Percentiles rank a stretch among this genome's conserved stretches.
Evolutionary conservation across 805 yeast species (phyloP).

Genomic region (Torulaspora maleeae): DNA sequence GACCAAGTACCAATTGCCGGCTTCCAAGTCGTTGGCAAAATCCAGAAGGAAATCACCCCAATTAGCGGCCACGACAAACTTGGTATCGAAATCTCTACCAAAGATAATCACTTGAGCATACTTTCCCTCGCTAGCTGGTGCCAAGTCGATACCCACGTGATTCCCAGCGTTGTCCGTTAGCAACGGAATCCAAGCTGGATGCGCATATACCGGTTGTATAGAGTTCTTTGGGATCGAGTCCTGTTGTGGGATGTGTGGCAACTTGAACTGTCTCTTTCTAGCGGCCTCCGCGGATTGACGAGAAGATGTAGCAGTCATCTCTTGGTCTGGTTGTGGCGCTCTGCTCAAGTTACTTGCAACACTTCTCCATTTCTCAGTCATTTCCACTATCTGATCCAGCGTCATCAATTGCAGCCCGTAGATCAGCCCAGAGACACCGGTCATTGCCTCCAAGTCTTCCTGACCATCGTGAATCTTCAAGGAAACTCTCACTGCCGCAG

Average conservation of each 20-base stretch:
- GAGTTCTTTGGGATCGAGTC: conserved; percentile 73
- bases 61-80: conserved; percentile 76
- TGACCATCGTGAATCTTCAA: conserved; percentile 88
- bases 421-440: conserved; percentile 65
- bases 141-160: conserved; percentile 84
- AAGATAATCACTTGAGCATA: conserved; percentile 91
- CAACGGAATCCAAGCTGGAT: conserved; percentile 87
- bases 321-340: conserved; percentile 18
- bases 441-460: conserved; percentile 65
- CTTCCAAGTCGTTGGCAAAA: conserved; percentile 83
- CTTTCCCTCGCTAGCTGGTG: conserved; percentile 71
- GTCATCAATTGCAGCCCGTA: conserved; percentile 79
- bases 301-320: conserved; percentile 24
- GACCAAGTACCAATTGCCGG: conserved; percentile 71
- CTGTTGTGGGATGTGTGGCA: conserved; percentile 47
- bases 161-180: conserved; percentile 87
- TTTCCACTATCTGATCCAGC: conserved; percentile 71
- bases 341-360: conserved; percentile 47
- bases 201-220: conserved; percentile 75
- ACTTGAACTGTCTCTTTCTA: conserved; percentile 36
- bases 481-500: conserved; percentile 77
- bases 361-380: conserved; percentile 81
- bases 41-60: conserved; percentile 85
- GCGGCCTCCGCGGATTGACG: conserved; percentile 25
- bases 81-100: conserved; percentile 91